Evolutionary conservation across 169 alveolate species (phyloP).

Genomic region (Cryptosporidium sp.): DNA sequence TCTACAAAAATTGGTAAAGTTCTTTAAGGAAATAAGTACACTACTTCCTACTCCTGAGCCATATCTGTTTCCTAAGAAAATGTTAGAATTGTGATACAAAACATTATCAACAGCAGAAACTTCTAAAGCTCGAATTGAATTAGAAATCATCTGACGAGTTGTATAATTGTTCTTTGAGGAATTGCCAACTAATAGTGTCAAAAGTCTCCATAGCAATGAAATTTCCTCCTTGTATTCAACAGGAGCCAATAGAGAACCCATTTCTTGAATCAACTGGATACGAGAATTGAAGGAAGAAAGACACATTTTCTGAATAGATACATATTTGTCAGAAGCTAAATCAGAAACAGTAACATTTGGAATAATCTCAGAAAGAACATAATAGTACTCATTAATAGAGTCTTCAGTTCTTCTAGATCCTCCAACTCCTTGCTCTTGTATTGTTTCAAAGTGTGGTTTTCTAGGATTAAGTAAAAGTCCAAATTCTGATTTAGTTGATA

Average conservation of each 20-base stretch:
- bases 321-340: constrained; percentile 34
- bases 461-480: not conserved
- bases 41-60: constrained; percentile 17
- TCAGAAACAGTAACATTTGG: constrained; percentile 42
- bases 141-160: constrained; percentile 55
- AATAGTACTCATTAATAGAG: constrained; percentile 23
- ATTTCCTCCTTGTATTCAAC: constrained; percentile 41
- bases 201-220: constrained; percentile 41
- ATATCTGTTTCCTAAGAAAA: constrained; percentile 26
- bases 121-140: constrained; percentile 29
- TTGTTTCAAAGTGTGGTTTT: not conserved
- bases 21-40: constrained; percentile 42
- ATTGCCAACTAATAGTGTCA: constrained; percentile 35
- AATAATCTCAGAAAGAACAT: constrained; percentile 22
- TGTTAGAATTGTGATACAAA: constrained; percentile 42
- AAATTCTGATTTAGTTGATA: not conserved
- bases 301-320: constrained; percentile 48
- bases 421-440: not conserved
- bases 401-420: constrained; percentile 18
- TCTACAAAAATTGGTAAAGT: constrained; percentile 23
- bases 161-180: constrained; percentile 10
- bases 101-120: constrained; percentile 52
- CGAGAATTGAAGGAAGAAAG: constrained; percentile 47
- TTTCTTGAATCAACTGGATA: constrained; percentile 37
- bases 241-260: constrained; percentile 43